Base-by-base conservation (phyloP, 352 stramenopile species). In the Phytophthora pluvialis region DNA sequence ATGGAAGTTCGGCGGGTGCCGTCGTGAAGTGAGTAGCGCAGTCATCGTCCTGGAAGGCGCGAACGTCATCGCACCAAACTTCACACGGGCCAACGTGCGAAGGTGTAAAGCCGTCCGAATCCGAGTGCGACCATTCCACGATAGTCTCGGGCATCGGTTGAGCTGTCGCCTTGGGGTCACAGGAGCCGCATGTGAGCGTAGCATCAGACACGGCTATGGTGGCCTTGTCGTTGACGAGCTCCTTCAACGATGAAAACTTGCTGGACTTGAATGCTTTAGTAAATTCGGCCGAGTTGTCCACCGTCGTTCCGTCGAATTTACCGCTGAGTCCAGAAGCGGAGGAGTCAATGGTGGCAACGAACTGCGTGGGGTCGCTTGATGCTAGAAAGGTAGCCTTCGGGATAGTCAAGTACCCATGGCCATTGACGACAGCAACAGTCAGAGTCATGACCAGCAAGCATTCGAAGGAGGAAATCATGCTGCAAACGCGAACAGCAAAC, bases 11-110 rank as follows among this genome's bases (percentile, higher is more conserved):
- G 7, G 75, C 69, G 0, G 75, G 69, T 0, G 56, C 58, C n/a
- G 63, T 57, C 1, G 65, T 58, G 50, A 69, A 80, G 48, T 75
- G 49, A 0, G 56, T 48, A 13, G 75, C 72, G 39, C 72, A 76
- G 46, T 86, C 74, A 18, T 64, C 57, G 58, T 77, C 62, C 45
- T 81, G 51, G 40, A 74, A 73, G 18, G 76, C 75, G 15, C 68
- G 58, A 32, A 35, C 67, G 32, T 77, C 68, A 36, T 83, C 75
- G 46, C 77, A 86, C 57, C 71, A 82, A 12, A 77, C 39, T 44
- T 81, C 75, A 21, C 73, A 80, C 21, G 77, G 77, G 6, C 72
- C 77, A 40, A 78, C 60, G 53, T 83, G 75, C 0, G 61, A 73
- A 33, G 60, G 32, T 8, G 72, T 78, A 50, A 83, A 81, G 18